A percentile compares a stretch with the other conserved stretches of the same genome.
phyloP scores from a whole-genome alignment of 495 filamentous ascomycete species.

The Geopyxis carbonaria region DNA sequence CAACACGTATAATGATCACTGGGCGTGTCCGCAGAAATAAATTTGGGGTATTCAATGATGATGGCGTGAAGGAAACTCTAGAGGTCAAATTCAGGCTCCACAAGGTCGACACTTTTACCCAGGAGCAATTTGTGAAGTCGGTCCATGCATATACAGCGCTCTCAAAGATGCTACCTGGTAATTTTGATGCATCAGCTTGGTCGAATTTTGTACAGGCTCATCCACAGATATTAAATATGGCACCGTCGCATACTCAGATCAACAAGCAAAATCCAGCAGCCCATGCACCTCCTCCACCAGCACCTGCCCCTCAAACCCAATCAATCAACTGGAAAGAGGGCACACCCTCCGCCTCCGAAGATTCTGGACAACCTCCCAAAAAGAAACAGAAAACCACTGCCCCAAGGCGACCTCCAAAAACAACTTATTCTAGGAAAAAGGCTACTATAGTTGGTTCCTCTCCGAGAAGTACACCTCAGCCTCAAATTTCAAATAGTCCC shows the following conservation, averaged over 20 bases:
- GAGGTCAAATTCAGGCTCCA: constrained; percentile 86
- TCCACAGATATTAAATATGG: constrained; percentile 30
- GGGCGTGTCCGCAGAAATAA: constrained; percentile 77
- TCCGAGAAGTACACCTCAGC: no score
- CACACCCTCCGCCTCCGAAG: constrained; percentile 16
- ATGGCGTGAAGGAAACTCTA: constrained; percentile 66
- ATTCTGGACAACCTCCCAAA: constrained; percentile 19
- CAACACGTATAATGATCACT: constrained; percentile 59
- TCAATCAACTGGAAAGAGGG: constrained; percentile 13
- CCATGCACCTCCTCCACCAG: not conserved
- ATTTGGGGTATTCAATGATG: constrained; percentile 48
- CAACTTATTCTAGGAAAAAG: constrained; percentile 15
- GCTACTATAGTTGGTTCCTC: no score
- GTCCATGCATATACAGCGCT: constrained; percentile 35
- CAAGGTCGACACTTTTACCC: constrained; percentile 57
- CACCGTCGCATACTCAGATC: constrained; percentile 24
- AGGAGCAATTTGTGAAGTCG: constrained; percentile 48
- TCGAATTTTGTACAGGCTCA: constrained; percentile 45
- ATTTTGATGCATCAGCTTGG: constrained; percentile 56
- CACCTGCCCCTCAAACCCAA: not conserved
- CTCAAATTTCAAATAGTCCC: no score
- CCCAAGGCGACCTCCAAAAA: constrained; percentile 6
- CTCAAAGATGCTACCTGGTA: constrained; percentile 38
- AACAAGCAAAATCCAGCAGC: constrained; percentile 1
- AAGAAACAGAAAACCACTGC: constrained; percentile 16